Conservation (phyloP, 2,329 filamentous ascomycete species). For the Sporothrix pallida region DNA sequence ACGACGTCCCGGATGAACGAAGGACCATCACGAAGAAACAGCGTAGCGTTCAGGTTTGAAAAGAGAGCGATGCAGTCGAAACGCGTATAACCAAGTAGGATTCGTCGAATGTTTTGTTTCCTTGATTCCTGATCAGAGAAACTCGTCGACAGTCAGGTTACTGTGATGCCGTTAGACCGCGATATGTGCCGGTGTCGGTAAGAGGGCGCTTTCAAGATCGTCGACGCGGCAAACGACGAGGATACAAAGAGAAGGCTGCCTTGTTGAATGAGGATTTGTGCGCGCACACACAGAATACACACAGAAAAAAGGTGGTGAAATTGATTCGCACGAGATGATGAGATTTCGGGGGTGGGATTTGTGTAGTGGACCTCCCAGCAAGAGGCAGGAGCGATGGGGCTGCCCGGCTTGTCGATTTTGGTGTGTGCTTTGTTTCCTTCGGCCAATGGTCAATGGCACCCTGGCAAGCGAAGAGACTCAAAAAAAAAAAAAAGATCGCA, state of each 20-base stretch:
- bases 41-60: constrained; percentile 13
- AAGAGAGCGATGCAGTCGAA: not conserved
- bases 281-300: not conserved
- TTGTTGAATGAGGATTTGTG: not conserved
- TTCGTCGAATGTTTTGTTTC: not conserved
- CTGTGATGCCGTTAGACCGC: not conserved
- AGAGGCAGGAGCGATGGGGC: constrained; percentile 21
- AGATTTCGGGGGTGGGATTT: constrained; percentile 17
- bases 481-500: constrained; percentile 18
- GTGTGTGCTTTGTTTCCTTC: constrained; percentile 1
- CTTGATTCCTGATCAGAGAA: constrained; percentile 1
- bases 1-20: constrained; percentile 28
- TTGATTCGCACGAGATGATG: constrained; percentile 26
- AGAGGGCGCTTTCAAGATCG: not conserved
- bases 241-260: not conserved
- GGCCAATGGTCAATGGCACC: not conserved
- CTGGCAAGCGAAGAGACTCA: not conserved
- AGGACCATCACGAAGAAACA: constrained; percentile 32
- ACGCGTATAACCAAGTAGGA: not conserved
- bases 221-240: constrained; percentile 13
- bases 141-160: not conserved
- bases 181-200: not conserved
- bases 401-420: constrained; percentile 2
- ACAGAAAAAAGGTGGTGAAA: constrained; percentile 15
- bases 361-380: constrained; percentile 1